phyloP scores from a whole-genome alignment of 2,329 filamentous ascomycete species.

The Chaetomiaceae sp. region DNA sequence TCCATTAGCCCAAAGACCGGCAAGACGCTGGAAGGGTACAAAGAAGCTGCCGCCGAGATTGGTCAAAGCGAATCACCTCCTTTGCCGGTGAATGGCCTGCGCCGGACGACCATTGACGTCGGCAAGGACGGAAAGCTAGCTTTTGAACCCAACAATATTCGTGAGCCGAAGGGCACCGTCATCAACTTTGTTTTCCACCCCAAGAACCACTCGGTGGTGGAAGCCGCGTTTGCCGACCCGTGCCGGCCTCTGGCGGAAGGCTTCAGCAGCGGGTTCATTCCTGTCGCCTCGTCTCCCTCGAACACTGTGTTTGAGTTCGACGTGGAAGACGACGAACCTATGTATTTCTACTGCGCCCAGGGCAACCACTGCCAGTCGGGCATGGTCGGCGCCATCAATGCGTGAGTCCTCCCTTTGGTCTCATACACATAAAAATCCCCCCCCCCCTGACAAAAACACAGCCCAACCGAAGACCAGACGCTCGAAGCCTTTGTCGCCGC shows the following conservation, averaged over 20 bases:
- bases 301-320: slow-evolving; percentile 33
- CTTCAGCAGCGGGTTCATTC: slow-evolving; percentile 39
- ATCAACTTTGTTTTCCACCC: slow-evolving; percentile 37
- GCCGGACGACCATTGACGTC: slow-evolving; percentile 34
- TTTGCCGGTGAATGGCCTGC: slow-evolving; percentile 33
- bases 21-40: slow-evolving; percentile 37
- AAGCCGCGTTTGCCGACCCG: slow-evolving; percentile 38
- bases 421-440: too few relatives aligned
- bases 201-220: slow-evolving; percentile 36
- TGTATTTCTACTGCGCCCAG: slow-evolving; percentile 40
- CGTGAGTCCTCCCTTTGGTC: slow-evolving; percentile 19
- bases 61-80: slow-evolving; percentile 30
- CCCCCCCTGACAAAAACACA: too few relatives aligned
- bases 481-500: too few relatives aligned
- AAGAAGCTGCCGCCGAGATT: slow-evolving; percentile 24
- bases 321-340: slow-evolving; percentile 32
- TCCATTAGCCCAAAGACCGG: slow-evolving; percentile 28
- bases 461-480: too few relatives aligned
- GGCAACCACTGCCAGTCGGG: slow-evolving; percentile 37
- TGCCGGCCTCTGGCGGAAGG: slow-evolving; percentile 37
- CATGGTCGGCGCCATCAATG: slow-evolving; percentile 48
- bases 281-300: slow-evolving; percentile 31
- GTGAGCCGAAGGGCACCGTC: slow-evolving; percentile 32
- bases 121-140: slow-evolving; percentile 30
- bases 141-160: slow-evolving; percentile 35